Evolutionary conservation across 2,329 filamentous ascomycete genomes (phyloP).

Genomic region (Clonostachys chloroleuca): DNA sequence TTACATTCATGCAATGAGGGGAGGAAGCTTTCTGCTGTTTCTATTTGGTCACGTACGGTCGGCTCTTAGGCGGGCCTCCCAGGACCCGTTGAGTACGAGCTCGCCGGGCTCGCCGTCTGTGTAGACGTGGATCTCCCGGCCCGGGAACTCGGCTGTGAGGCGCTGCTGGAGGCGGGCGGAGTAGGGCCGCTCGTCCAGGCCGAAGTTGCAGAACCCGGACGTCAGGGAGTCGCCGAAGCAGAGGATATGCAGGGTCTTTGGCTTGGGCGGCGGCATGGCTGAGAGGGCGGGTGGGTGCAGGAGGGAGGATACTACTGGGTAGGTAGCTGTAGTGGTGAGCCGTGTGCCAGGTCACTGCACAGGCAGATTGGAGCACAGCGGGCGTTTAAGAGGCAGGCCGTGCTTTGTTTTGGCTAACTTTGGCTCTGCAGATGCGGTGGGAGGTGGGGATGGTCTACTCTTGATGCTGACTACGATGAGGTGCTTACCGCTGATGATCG

Average conservation of each 20-base stretch:
- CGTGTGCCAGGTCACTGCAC: too few relatives aligned
- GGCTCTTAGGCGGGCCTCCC: not conserved
- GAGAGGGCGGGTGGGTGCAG: too few relatives aligned
- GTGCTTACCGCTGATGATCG: not conserved
- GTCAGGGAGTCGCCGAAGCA: constrained; percentile 65
- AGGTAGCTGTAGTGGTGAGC: too few relatives aligned
- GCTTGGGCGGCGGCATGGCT: too few relatives aligned
- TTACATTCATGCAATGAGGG: not conserved
- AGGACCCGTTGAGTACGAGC: constrained; percentile 24
- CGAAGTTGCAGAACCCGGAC: constrained; percentile 42
- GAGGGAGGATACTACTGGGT: too few relatives aligned
- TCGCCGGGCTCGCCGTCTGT: constrained; percentile 50
- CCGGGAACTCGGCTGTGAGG: constrained; percentile 39
- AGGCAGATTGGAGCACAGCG: too few relatives aligned
- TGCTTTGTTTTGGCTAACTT: too few relatives aligned
- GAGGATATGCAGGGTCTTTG: constrained; percentile 31
- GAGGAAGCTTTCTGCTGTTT: too few relatives aligned
- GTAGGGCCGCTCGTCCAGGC: constrained; percentile 47
- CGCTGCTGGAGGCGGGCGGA: constrained; percentile 37
- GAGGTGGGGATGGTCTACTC: too few relatives aligned
- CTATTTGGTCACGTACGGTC: constrained; percentile 19
- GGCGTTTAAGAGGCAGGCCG: too few relatives aligned
- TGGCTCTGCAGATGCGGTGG: too few relatives aligned
- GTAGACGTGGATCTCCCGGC: constrained; percentile 34
- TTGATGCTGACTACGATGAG: too few relatives aligned